Conservation (phyloP, 345 rosid genomes). For the Jatropha curcas region DNA sequence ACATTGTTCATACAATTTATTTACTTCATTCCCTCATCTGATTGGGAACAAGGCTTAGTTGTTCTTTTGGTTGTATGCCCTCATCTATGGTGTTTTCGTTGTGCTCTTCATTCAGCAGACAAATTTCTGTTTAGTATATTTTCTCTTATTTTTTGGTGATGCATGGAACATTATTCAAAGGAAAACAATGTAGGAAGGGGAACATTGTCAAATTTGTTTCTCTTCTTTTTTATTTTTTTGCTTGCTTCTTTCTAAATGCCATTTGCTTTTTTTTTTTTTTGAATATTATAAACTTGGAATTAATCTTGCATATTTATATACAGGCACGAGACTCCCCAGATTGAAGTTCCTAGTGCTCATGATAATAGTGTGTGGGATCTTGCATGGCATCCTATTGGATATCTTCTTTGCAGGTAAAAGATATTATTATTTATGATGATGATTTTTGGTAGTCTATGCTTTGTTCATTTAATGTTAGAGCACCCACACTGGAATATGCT, state of each 20-base stretch:
- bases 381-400: slow-evolving; percentile 98
- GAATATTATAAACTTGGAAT: slow-evolving; percentile 8
- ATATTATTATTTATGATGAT: slow-evolving; percentile 3
- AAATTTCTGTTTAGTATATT: too few relatives aligned
- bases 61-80: too few relatives aligned
- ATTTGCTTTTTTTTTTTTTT: background rate
- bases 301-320: slow-evolving; percentile 22
- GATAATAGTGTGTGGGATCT: slow-evolving; percentile 96
- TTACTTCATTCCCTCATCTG: background rate
- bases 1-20: background rate
- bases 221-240: background rate
- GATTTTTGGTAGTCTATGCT: background rate
- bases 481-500: background rate
- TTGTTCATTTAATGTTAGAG: background rate
- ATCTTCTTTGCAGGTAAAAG: slow-evolving; percentile 91
- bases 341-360: slow-evolving; percentile 81
- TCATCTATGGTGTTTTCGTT: slow-evolving; percentile 5
- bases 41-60: too few relatives aligned
- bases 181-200: background rate
- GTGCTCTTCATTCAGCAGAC: background rate
- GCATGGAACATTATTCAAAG: background rate
- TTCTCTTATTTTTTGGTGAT: background rate
- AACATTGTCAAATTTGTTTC: background rate
- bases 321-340: slow-evolving; percentile 97
- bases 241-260: too few relatives aligned